Evolutionary conservation across 2,329 filamentous ascomycete genomes (phyloP).

Genomic region (Nigrospora osmanthi): DNA sequence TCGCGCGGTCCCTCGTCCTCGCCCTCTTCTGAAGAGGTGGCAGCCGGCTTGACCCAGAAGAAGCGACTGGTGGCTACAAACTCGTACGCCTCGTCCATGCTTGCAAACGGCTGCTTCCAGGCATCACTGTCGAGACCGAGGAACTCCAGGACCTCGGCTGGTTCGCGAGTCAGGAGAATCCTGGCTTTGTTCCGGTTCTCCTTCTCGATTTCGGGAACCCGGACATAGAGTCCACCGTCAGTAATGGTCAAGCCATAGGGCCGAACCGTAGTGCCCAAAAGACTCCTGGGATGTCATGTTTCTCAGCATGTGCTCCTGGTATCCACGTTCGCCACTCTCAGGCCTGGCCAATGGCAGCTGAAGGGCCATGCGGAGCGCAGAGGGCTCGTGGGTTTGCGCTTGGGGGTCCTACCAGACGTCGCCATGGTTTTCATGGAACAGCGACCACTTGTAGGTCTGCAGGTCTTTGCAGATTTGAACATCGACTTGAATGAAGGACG

Average conservation of each 20-base stretch:
- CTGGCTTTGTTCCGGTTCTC: constrained; percentile 47
- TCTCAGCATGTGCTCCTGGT: background rate
- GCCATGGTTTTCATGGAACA: constrained; percentile 65
- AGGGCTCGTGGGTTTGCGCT: no score
- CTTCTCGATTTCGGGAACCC: constrained; percentile 60
- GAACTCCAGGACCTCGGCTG: constrained; percentile 49
- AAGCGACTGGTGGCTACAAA: constrained; percentile 53
- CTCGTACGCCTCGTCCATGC: constrained; percentile 48
- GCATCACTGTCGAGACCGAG: constrained; percentile 47
- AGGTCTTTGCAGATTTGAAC: constrained; percentile 43
- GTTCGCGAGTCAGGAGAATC: constrained; percentile 52
- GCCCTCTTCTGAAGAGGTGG: constrained; percentile 7
- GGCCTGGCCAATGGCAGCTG: no score
- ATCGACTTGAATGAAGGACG: constrained; percentile 60
- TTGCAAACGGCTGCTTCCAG: constrained; percentile 49
- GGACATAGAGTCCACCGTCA: constrained; percentile 54
- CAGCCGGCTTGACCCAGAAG: constrained; percentile 36
- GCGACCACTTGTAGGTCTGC: constrained; percentile 47
- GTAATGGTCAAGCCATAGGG: constrained; percentile 59
- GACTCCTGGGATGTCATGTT: constrained; percentile 27
- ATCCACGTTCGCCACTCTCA: background rate
- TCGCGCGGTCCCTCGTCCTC: constrained; percentile 19
- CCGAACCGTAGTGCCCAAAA: constrained; percentile 56
- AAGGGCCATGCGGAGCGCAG: no score
- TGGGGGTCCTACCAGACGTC: constrained; percentile 44